Conservation (phyloP, 1,284 basidiomycete species). For the Peniophora sp. region DNA sequence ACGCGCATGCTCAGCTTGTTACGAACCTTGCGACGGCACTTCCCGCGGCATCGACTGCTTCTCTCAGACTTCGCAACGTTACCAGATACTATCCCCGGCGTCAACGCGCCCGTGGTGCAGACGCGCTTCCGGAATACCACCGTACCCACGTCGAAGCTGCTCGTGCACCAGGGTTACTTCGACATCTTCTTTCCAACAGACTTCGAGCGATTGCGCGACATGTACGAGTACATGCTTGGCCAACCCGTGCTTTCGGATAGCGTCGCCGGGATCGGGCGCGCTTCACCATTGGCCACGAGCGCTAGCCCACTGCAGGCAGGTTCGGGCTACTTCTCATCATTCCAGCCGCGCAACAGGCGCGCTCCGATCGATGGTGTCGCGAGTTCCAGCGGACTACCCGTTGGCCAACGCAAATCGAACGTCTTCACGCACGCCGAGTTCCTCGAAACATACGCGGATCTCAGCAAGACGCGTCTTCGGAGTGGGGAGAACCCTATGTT, state of each 20-base stretch:
- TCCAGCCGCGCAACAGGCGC: conserved; percentile 48
- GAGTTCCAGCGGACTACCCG: conserved; percentile 68
- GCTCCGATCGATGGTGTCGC: conserved; percentile 56
- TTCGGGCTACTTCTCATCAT: conserved; percentile 63
- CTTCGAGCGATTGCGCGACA: conserved; percentile 78
- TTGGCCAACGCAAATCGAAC: conserved; percentile 72
- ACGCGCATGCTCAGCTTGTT: conserved; percentile 88
- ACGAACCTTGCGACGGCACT: conserved; percentile 73
- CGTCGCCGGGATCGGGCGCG: conserved; percentile 23
- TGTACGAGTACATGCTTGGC: conserved; percentile 80
- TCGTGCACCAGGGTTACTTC: conserved; percentile 94
- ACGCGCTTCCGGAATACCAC: conserved; percentile 82
- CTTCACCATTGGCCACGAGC: conserved; percentile 41
- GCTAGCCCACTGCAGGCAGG: conserved; percentile 48
- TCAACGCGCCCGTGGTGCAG: conserved; percentile 94
- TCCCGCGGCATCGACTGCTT: conserved; percentile 88
- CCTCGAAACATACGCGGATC: conserved; percentile 73
- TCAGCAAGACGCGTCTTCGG: conserved; percentile 53
- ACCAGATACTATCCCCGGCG: conserved; percentile 80
- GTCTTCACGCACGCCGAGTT: conserved; percentile 85
- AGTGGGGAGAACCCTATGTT: conserved; percentile 87
- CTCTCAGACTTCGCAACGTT: conserved; percentile 89
- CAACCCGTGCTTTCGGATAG: conserved; percentile 32
- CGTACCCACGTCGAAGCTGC: conserved; percentile 84
- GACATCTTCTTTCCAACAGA: conserved; percentile 99